Base-by-base conservation (phyloP, 805 yeast species). In the Suhomyces xylopsoci region DNA sequence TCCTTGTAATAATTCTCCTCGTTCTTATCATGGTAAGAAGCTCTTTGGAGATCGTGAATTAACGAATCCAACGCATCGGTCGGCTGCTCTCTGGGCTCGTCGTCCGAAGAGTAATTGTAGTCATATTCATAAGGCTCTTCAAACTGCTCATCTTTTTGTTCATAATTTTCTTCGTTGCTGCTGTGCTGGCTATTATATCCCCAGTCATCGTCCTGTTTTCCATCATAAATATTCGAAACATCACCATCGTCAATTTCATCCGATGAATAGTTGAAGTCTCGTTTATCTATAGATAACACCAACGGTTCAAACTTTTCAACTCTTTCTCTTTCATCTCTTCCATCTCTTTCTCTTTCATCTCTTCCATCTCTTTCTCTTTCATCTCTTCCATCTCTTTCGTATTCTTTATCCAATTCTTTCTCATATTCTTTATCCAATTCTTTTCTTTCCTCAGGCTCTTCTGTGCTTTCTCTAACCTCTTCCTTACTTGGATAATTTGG, bases 11-110 rank as follows among this genome's bases (percentile, higher is more conserved):
- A 6, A 2, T 8, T 3, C 10, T 38, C 42, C 2, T 17, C 1
- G 7, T 7, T 5, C 32, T 43, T 32, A 7, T 32, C 36, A 6
- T 32, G 36, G 36, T 32, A 36, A 5, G 55, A 48, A 30, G 51
- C 66, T 51, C 61, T 63, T 47, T 65, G 63, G 25, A 74, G 58
- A 53, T 74, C 77, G 50, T 66, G 61, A 15, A 74, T 74, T n/a
- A 74, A 58, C 5, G 72, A 63, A 51, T 74, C 78, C 28, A 74
- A 57, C 5, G 71, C 70, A 38, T 64, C 70, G 3, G 70, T 65
- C 1, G 36, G 32, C 62, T 55, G 24, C 57, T 58, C 15, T 53
- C 32, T 40, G 41, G 48, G 48, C 54, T 45, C 42, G 10, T 38
- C 42, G 20, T 38, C 42, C 7, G 42, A 42, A 24, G 17, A 22